Evolutionary conservation across 495 filamentous ascomycete genomes (phyloP).

Genomic region (Tuber calosporum): DNA sequence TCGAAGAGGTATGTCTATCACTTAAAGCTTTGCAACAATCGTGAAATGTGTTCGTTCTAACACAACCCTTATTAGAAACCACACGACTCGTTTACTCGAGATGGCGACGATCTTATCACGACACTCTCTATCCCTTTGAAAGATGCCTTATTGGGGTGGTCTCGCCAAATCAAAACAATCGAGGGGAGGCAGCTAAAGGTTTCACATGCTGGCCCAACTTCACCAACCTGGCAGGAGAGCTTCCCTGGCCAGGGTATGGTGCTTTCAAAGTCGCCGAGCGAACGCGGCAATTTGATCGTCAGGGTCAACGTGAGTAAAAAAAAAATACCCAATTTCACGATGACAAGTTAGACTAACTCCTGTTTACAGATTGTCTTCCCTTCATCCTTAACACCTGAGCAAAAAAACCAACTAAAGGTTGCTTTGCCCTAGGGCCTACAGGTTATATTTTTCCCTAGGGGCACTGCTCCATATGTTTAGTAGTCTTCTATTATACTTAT

Average conservation of each 20-base stretch:
- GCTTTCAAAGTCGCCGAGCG: slow-evolving; percentile 72
- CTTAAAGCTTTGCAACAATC: not conserved
- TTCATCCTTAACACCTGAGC: slow-evolving; percentile 58
- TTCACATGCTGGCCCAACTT: slow-evolving; percentile 71
- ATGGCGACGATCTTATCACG: slow-evolving; percentile 74
- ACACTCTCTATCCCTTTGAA: slow-evolving; percentile 79
- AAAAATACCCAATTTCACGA: not conserved
- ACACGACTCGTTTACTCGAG: slow-evolving; percentile 71
- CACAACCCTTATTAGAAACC: slow-evolving; percentile 55
- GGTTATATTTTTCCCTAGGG: slow-evolving; percentile 9
- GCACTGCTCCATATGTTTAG: not conserved
- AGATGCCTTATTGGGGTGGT: slow-evolving; percentile 94
- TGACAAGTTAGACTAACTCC: not conserved
- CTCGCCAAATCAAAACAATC: slow-evolving; percentile 81
- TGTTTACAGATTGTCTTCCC: slow-evolving; percentile 55
- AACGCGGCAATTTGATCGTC: slow-evolving; percentile 83
- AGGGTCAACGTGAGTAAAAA: slow-evolving; percentile 66
- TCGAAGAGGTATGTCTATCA: slow-evolving; percentile 71
- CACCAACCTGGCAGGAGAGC: slow-evolving; percentile 68
- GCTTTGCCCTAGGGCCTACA: slow-evolving; percentile 50
- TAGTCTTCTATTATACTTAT: slow-evolving; percentile 9
- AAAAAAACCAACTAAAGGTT: slow-evolving; percentile 72
- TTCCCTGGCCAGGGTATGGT: slow-evolving; percentile 88
- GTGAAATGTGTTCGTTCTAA: slow-evolving; percentile 22
- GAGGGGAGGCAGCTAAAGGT: slow-evolving; percentile 77